Conservation (phyloP, 106 monocot genomes). For the Ottelia alismoides region DNA sequence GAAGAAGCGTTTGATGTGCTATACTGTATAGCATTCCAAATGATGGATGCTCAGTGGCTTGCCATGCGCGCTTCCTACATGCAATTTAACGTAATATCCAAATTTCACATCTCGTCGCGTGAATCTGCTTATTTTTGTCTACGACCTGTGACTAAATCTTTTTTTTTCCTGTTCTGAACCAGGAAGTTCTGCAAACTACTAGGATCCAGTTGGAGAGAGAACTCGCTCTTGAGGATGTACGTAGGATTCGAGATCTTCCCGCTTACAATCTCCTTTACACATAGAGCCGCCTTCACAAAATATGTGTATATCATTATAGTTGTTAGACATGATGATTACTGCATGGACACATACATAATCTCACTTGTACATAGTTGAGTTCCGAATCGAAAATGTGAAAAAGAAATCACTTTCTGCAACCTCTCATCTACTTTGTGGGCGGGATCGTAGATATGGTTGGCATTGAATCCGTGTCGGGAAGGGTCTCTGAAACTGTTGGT, state of each 20-base stretch:
- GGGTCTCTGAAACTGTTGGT: too few species aligned
- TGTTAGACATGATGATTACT: too few species aligned
- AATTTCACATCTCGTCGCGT: too few species aligned
- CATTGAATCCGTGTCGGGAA: too few species aligned
- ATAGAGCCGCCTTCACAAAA: too few species aligned
- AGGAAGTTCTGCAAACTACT: conserved; percentile 73
- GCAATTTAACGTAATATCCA: conserved; percentile 80
- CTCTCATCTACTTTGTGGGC: too few species aligned
- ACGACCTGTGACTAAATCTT: background rate
- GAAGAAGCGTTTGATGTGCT: conserved; percentile 79
- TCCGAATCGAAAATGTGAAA: too few species aligned
- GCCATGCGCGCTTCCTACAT: conserved; percentile 82
- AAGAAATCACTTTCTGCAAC: too few species aligned
- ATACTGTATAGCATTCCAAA: conserved; percentile 78
- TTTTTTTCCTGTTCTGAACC: background rate
- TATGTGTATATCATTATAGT: too few species aligned
- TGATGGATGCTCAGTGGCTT: conserved; percentile 97
- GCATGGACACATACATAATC: too few species aligned
- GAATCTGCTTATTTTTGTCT: background rate
- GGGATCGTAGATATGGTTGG: too few species aligned
- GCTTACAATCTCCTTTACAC: conserved; percentile 79
- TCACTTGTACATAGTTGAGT: too few species aligned
- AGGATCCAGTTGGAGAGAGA: conserved; percentile 74
- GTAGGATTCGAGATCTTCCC: conserved; percentile 66
- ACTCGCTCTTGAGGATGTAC: conserved; percentile 55